Evolutionary conservation across 306 rosid species (phyloP).

Genomic region (Quercus aquifolioides): DNA sequence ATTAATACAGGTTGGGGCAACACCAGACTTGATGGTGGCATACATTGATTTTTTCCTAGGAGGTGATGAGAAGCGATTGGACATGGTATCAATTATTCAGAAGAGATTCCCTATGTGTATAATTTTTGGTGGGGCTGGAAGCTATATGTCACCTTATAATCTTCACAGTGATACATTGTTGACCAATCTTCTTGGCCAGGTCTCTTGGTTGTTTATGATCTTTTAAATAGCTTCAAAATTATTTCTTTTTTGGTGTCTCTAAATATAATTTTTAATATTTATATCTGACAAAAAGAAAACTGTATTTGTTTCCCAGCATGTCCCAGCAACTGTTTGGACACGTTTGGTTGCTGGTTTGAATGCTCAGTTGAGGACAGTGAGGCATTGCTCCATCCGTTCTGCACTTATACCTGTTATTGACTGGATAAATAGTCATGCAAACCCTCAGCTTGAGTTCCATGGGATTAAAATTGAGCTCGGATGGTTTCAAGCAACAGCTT

Average conservation of each 20-base stretch:
- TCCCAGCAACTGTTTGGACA: slow-evolving; percentile 97
- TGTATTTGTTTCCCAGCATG: slow-evolving; percentile 60
- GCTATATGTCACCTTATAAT: slow-evolving; percentile 94
- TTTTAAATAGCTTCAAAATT: background rate
- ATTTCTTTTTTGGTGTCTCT: background rate
- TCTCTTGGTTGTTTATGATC: slow-evolving; percentile 29
- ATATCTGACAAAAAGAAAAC: slow-evolving; percentile 12
- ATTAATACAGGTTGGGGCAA: slow-evolving; percentile 84
- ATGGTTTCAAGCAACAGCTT: slow-evolving; percentile 99
- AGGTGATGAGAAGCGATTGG: slow-evolving; percentile 95
- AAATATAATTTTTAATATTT: slow-evolving; percentile 11
- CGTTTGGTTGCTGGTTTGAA: slow-evolving; percentile 90
- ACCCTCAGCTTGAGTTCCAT: slow-evolving; percentile 96
- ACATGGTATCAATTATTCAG: slow-evolving; percentile 88
- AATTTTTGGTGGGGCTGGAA: slow-evolving; percentile 95
- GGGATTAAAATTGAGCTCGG: slow-evolving; percentile 89
- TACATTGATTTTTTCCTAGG: slow-evolving; percentile 97
- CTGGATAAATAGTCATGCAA: slow-evolving; percentile 92
- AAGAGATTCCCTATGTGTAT: slow-evolving; percentile 98
- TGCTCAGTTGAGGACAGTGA: slow-evolving; percentile 91
- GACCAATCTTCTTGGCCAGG: slow-evolving; percentile 98
- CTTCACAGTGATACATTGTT: slow-evolving; percentile 82
- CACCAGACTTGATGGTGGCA: slow-evolving; percentile 94
- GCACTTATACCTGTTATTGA: slow-evolving; percentile 69
- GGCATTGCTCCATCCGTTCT: slow-evolving; percentile 79